Percentiles rank a stretch among this genome's conserved stretches.
Conservation (phyloP, 768 basidiomycete species). For the Phallus indusiatus region DNA sequence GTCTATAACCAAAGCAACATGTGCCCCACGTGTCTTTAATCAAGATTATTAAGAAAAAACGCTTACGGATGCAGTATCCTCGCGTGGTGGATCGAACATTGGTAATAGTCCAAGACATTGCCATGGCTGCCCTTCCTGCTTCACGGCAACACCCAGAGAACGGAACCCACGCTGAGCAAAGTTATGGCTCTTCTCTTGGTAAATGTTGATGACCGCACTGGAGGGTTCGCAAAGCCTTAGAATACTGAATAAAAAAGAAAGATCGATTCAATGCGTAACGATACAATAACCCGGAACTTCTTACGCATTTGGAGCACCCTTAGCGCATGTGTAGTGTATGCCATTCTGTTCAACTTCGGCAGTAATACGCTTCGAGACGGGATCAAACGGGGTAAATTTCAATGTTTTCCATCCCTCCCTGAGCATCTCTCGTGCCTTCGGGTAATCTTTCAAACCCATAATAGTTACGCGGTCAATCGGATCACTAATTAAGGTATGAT, state of each 20-base stretch:
- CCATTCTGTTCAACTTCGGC: slow-evolving; percentile 38
- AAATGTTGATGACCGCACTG: slow-evolving; percentile 22
- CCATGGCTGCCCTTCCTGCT: slow-evolving; percentile 34
- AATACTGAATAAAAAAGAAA: slow-evolving; percentile 22
- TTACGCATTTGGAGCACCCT: slow-evolving; percentile 37
- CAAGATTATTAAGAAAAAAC: background rate
- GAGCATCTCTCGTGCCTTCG: slow-evolving; percentile 34
- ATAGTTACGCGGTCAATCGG: slow-evolving; percentile 42
- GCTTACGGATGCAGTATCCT: slow-evolving; percentile 31
- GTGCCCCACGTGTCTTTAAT: background rate
- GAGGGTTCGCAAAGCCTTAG: slow-evolving; percentile 30
- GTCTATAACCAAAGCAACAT: slow-evolving; percentile 19
- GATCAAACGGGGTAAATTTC: slow-evolving; percentile 40
- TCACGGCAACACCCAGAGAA: slow-evolving; percentile 35
- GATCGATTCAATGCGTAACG: background rate
- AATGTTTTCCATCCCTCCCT: slow-evolving; percentile 33
- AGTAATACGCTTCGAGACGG: slow-evolving; percentile 42
- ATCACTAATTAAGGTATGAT: slow-evolving; percentile 16
- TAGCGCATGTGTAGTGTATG: slow-evolving; percentile 31
- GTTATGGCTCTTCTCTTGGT: slow-evolving; percentile 26
- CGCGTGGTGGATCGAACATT: slow-evolving; percentile 39
- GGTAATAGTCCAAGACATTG: slow-evolving; percentile 32
- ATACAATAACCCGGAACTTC: background rate
- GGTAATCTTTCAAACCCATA: slow-evolving; percentile 34
- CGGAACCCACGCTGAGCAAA: slow-evolving; percentile 37